Base-by-base conservation (phyloP, 257 asterid species). In the Agastache rugosa region DNA sequence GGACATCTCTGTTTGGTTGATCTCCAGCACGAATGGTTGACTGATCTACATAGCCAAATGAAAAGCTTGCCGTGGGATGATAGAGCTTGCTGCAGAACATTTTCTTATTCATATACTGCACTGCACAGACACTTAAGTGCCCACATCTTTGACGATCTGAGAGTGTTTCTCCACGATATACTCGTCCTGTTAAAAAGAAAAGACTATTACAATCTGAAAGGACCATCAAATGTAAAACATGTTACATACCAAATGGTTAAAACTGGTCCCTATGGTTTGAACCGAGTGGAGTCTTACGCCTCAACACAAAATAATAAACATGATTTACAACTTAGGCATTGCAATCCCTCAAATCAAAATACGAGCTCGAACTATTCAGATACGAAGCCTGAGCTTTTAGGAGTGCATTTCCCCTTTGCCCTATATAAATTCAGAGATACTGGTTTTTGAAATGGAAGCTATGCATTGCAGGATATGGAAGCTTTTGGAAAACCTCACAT, bases 121-220 rank as follows among this genome's bases (percentile, higher is more conserved):
- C 67, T 56, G 89, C 62, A 80, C 71, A 69, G 67, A 78, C 74
- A 16, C 76, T 71, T 55, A 76, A 62, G 27, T 23, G 71, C 65
- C 77, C 87, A 60, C 87, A 85, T 74, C 82, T 84, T 66, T 75
- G 86, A 70, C 54, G 79, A 78, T 45, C 78, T 67, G 80, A 54
- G 74, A 50, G 67, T 79, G 83, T 78, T 79, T 88, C 91, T 62
- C 78, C 74, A 51, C 48, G 83, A 63, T 48, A 69, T 71, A 75
- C 59, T 55, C 67, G 78, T 76, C 92, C 92, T 85, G 83, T 44
- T 45, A 44, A 78, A 12, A 69, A 69, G 70, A 6, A 80, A 63
- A 74, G 3, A 75, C 64, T 62, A 75, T 68, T 67, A 63, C 51
- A 59, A 71, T 50, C 62, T 27, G 53, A 39, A 78, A 69, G 35